These are phyloP conservation scores for Citeromyces hawaiiensis DNA, from an alignment of 1,139 yeast genomes.

Conservation along the genomic window DNA sequence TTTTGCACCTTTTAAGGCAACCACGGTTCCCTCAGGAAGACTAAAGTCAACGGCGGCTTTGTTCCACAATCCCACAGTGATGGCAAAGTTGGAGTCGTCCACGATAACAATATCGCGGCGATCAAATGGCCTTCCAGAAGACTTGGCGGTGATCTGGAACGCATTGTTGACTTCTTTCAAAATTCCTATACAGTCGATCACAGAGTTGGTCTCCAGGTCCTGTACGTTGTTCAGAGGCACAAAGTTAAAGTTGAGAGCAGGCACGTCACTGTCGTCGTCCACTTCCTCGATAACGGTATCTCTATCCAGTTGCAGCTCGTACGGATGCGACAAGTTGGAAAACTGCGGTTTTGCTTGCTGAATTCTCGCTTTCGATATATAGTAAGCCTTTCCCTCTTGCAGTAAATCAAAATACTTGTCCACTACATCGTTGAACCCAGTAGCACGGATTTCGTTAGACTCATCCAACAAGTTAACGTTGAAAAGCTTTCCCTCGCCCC, in stretches of 20 bases:
- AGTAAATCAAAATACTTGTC: conserved; percentile 62
- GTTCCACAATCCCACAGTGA: conserved; percentile 85
- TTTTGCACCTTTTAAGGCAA: conserved; percentile 85
- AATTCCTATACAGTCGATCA: conserved; percentile 81
- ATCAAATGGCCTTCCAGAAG: conserved; percentile 81
- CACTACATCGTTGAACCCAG: conserved; percentile 85
- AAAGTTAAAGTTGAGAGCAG: conserved; percentile 68
- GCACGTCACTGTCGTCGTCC: conserved; percentile 50
- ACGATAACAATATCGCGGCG: conserved; percentile 83
- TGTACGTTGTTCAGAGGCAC: conserved; percentile 56
- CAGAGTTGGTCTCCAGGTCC: conserved; percentile 54
- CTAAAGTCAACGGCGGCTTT: conserved; percentile 68
- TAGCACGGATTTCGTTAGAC: conserved; percentile 91
- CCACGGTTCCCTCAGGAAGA: conserved; percentile 68
- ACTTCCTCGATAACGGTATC: conserved; percentile 63
- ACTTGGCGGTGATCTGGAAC: conserved; percentile 79
- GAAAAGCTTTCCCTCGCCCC: conserved; percentile 85
- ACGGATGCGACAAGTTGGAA: conserved; percentile 75
- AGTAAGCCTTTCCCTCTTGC: conserved; percentile 85
- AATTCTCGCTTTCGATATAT: conserved; percentile 69
- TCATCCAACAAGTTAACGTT: conserved; percentile 84
- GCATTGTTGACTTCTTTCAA: conserved; percentile 64
- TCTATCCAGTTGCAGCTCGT: conserved; percentile 73
- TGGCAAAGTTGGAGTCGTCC: conserved; percentile 69
- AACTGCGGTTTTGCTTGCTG: conserved; percentile 79